A percentile compares a stretch with the other conserved stretches of the same genome.
Evolutionary conservation across 495 filamentous ascomycete genomes (phyloP).

Genomic region (Daldinia vernicosa): DNA sequence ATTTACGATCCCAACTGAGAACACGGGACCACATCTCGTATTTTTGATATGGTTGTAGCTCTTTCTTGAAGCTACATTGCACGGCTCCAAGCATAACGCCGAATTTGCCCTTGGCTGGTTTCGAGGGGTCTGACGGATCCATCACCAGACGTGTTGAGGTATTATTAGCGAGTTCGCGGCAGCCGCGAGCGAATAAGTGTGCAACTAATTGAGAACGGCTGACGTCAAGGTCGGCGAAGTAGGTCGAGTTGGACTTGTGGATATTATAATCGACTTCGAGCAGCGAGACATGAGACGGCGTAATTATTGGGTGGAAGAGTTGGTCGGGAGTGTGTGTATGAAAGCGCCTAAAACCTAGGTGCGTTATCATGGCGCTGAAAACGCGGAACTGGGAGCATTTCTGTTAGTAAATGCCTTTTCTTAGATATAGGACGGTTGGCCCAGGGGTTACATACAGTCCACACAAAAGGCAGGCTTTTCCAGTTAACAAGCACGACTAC

Average conservation of each 20-base stretch:
- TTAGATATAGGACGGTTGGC: background rate
- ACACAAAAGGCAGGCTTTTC: constrained; percentile 78
- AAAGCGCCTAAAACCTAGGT: constrained; percentile 53
- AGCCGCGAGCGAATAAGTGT: constrained; percentile 62
- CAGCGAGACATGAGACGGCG: constrained; percentile 64
- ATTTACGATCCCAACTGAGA: constrained; percentile 73
- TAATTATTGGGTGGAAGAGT: constrained; percentile 73
- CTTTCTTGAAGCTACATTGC: constrained; percentile 70
- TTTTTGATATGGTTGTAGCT: constrained; percentile 72
- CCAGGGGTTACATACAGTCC: constrained; percentile 67
- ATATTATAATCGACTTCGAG: constrained; percentile 83
- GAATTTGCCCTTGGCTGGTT: constrained; percentile 51
- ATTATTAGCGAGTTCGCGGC: constrained; percentile 53
- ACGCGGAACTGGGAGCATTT: constrained; percentile 63
- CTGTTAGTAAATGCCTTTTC: constrained; percentile 6
- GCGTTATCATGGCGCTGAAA: constrained; percentile 67
- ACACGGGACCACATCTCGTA: constrained; percentile 80
- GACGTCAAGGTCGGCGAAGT: constrained; percentile 83
- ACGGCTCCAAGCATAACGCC: constrained; percentile 74
- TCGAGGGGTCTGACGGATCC: constrained; percentile 49
- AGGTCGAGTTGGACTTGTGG: constrained; percentile 86
- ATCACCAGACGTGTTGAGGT: constrained; percentile 52
- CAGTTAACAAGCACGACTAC: constrained; percentile 66
- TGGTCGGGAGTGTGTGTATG: constrained; percentile 56
- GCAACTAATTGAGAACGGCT: constrained; percentile 68